Base-by-base conservation (phyloP, 169 alveolate genomes). In the Plasmodium malariae region DNA sequence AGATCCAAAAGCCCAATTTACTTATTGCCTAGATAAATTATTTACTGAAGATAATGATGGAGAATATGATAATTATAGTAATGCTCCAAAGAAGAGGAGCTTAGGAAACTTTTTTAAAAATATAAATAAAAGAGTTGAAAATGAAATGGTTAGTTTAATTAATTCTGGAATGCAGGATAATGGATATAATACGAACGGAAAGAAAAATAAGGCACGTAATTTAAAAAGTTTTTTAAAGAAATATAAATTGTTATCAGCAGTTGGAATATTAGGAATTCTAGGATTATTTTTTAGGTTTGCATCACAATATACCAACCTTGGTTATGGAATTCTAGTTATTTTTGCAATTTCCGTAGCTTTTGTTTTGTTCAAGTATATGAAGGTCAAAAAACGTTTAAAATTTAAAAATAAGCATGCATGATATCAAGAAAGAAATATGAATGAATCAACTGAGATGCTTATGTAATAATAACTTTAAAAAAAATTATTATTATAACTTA, bases 81-180 rank as follows among this genome's bases (percentile, higher is more conserved):
- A 0, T 9, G 3, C 28, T 17, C n/a, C n/a, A n/a, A n/a, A n/a
- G n/a, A n/a, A n/a, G n/a, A n/a, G n/a, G n/a, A n/a, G n/a, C n/a
- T n/a, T n/a, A n/a, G n/a, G n/a, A n/a, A n/a, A n/a, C n/a, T n/a
- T n/a, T n/a, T n/a, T 67, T 6, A 67, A 48, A 24, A 37, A 19
- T 48, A n/a, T 67, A 6, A 55, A 67, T 24, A 67, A 37, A 21
- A 21, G 9, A 19, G 9, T 28, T 36, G 74, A 67, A 17, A 6
- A 55, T 32, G 74, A 67, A 67, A 67, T 67, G 21, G 28, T 32
- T 55, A 2, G 14, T 17, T 5, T 67, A 67, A 32, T 67, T 32
- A 67, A 4, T 14, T 34, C 24, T 24, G 12, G 36, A 32, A 0
- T 32, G 4, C 26, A 11, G 28, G 48, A 9, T 14, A n/a, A 1